These are phyloP conservation scores for Pythium biforme DNA, from an alignment of 352 stramenopile genomes.

Conservation along the genomic window DNA sequence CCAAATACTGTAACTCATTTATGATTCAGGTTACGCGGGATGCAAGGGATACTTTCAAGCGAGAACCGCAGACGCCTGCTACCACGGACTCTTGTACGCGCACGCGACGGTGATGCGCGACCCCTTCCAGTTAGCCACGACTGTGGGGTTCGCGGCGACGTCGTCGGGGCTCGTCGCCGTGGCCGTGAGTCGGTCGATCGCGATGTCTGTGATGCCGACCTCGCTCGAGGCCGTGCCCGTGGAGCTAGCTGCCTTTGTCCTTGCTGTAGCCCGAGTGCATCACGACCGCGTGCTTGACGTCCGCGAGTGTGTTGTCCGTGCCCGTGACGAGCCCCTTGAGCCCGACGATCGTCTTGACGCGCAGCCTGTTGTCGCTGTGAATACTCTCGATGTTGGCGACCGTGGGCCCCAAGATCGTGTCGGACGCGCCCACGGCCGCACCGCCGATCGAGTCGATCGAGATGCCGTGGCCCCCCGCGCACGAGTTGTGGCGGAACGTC, in stretches of 20 bases:
- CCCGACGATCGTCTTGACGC: slow-evolving; percentile 35
- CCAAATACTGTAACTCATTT: too few relatives aligned
- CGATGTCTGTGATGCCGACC: slow-evolving; percentile 1
- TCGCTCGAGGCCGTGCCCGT: slow-evolving; percentile 11
- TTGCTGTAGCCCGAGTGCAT: slow-evolving; percentile 42
- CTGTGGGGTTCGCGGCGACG: slow-evolving; percentile 13
- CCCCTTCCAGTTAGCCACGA: slow-evolving; percentile 18
- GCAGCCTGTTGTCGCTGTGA: slow-evolving; percentile 32
- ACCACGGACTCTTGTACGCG: background rate
- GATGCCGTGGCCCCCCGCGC: slow-evolving; percentile 25
- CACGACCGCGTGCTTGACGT: slow-evolving; percentile 34
- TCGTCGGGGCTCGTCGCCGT: slow-evolving; percentile 18
- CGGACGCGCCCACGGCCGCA: slow-evolving; percentile 11
- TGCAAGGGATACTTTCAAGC: too few relatives aligned
- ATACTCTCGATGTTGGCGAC: slow-evolving; percentile 30
- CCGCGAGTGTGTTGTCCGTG: slow-evolving; percentile 25
- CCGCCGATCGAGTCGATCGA: slow-evolving; percentile 38
- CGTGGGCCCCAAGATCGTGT: slow-evolving; percentile 22
- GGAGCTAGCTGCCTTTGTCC: slow-evolving; percentile 31
- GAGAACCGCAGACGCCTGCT: too few relatives aligned
- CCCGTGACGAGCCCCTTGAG: slow-evolving; percentile 30
- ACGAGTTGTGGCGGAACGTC: slow-evolving; percentile 9
- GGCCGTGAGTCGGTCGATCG: background rate
- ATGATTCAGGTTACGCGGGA: too few relatives aligned
- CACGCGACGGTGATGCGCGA: slow-evolving; percentile 11